Percentiles rank a stretch among this genome's conserved stretches.
phyloP scores from a whole-genome alignment of 1,284 basidiomycete species.

The Sanghuangporus sanghuang region DNA sequence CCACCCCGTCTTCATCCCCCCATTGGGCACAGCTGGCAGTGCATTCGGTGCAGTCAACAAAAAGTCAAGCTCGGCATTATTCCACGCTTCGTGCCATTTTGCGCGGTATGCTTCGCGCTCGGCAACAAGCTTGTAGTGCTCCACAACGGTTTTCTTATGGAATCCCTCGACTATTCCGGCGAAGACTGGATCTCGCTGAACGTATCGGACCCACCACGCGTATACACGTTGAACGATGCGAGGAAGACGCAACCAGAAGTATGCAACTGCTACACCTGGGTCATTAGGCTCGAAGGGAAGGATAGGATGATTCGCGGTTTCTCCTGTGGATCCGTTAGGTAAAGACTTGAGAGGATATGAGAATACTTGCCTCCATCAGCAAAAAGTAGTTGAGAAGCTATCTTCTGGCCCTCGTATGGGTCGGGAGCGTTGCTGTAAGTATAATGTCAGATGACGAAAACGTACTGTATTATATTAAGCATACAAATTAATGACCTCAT shows the following conservation, averaged over 20 bases:
- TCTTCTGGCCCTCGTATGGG: slow-evolving; percentile 32
- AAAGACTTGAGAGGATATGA: neutral
- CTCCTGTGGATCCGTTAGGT: slow-evolving; percentile 23
- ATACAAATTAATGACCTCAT: slow-evolving; percentile 48
- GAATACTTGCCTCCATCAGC: slow-evolving; percentile 32
- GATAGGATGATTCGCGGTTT: slow-evolving; percentile 30
- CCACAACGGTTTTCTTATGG: slow-evolving; percentile 35
- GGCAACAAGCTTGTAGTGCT: slow-evolving; percentile 40
- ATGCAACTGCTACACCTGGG: slow-evolving; percentile 31
- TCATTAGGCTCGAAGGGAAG: slow-evolving; percentile 39
- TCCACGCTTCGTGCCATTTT: slow-evolving; percentile 48
- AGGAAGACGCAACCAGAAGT: slow-evolving; percentile 33
- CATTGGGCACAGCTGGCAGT: slow-evolving; percentile 48
- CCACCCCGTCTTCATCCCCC: slow-evolving; percentile 37
- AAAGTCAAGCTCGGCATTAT: slow-evolving; percentile 49
- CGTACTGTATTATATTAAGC: slow-evolving; percentile 16
- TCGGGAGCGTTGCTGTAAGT: slow-evolving; percentile 30
- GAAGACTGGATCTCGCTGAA: slow-evolving; percentile 35
- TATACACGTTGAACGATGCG: slow-evolving; percentile 33
- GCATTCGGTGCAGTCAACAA: slow-evolving; percentile 57
- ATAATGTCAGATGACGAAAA: neutral
- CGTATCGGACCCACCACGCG: slow-evolving; percentile 32
- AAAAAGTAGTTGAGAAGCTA: slow-evolving; percentile 35
- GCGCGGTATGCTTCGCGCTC: slow-evolving; percentile 38
- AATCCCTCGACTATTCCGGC: slow-evolving; percentile 37